Percentiles rank a stretch among this genome's conserved stretches.
phyloP scores from a whole-genome alignment of 495 filamentous ascomycete species.

The Hypoxylon cercidicola region DNA sequence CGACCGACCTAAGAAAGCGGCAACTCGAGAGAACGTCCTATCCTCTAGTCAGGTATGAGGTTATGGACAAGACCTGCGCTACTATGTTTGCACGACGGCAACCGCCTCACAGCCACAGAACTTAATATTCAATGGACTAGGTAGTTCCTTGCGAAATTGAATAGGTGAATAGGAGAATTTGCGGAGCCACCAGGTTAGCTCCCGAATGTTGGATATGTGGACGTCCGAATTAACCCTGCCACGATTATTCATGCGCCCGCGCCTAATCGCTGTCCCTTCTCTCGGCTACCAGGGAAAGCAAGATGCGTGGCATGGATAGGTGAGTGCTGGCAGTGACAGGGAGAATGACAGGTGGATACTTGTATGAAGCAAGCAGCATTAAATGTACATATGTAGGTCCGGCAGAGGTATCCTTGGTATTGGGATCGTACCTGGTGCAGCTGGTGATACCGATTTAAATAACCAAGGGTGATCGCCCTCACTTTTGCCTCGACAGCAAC shows the following conservation, averaged over 20 bases:
- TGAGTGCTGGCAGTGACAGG: slow-evolving; percentile 9
- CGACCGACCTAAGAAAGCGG: slow-evolving; percentile 15
- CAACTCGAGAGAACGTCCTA: not conserved
- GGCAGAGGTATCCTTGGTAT: slow-evolving; percentile 14
- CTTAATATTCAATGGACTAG: not conserved
- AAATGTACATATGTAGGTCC: not conserved
- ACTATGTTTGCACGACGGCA: slow-evolving; percentile 3
- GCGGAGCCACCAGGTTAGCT: not conserved
- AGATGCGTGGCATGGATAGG: slow-evolving; percentile 28
- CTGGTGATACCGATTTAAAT: slow-evolving; percentile 31
- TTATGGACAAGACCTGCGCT: slow-evolving; percentile 2
- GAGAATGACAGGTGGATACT: not conserved
- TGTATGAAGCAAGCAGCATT: no score
- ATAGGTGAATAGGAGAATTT: slow-evolving; percentile 8
- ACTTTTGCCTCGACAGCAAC: slow-evolving; percentile 24
- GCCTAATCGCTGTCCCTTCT: slow-evolving; percentile 31
- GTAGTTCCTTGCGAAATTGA: slow-evolving; percentile 1
- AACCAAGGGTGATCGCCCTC: slow-evolving; percentile 38
- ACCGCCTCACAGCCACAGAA: slow-evolving; percentile 10
- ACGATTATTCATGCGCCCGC: slow-evolving; percentile 43
- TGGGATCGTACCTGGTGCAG: slow-evolving; percentile 19
- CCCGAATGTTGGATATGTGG: slow-evolving; percentile 17
- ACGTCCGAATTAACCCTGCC: slow-evolving; percentile 31
- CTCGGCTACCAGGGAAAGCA: slow-evolving; percentile 9
- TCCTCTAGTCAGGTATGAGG: slow-evolving; percentile 18